Base-by-base conservation (phyloP, 1,284 basidiomycete species). In the Peniophora sp. region DNA sequence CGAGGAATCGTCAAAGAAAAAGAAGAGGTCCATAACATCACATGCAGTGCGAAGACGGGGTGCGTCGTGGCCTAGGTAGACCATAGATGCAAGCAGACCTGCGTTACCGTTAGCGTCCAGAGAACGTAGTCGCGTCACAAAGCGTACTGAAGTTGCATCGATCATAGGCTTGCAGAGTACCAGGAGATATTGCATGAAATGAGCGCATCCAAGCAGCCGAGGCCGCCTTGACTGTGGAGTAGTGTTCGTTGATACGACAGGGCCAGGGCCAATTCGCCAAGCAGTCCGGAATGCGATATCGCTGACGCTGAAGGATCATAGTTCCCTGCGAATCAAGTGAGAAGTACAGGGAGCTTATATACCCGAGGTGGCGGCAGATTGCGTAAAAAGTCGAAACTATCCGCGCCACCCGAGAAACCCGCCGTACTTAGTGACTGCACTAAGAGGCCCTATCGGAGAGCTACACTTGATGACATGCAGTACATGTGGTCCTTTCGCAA, bases 1-100 rank as follows among this genome's bases (percentile, higher is more conserved):
- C 47, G 70, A 61, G 56, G 67, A 63, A 50, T 67, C 65, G 56
- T 66, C 66, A 46, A 62, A 58, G 42, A 62, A 61, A 57, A 72
- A 72, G 56, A 65, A 58, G 12, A 32, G 59, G 58, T 64, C 65
- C 63, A 65, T 64, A 53, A 65, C 62, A 57, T 68, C 67, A 24
- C 62, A 62, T 47, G 62, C 56, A 9, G 55, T 52, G 36, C 56
- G 50, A 17, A 50, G 6, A n/a, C 55, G 52, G 10, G 43, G 55
- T 57, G 24, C 18, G n/a, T 22, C 12, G 15, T 46, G 24, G 11
- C 18, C 37, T 41, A 55, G 57, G 50, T 58, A 59, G 2, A 57
- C 57, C 17, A 58, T 51, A 23, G 53, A 54, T 15, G 58, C 58
- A 17, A 59, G 53, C 17, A 50, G 53, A 37, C 54, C 58, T 58